Evolutionary conservation across 139 green algal species (phyloP), one percentile per base, ranked within the genome.

Genomic region (Coelastrella sp.): DNA sequence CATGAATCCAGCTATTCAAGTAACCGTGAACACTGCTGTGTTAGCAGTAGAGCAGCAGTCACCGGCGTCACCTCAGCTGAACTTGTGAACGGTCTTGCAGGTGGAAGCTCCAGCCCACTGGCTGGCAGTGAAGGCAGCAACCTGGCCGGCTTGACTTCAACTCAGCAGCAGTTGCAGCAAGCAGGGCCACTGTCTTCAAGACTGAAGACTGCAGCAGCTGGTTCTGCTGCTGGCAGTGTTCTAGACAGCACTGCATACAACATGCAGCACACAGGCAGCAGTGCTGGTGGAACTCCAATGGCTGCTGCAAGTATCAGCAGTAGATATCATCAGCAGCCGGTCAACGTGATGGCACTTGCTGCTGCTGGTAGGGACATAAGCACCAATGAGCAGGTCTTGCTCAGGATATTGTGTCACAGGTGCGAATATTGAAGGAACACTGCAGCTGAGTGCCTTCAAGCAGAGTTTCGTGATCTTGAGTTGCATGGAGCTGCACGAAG

Each of bases 351-450:
- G n/a, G 75, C 34, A 9, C 21, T 82, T 37, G 75, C 37, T 38
- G 75, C 75, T 30, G 75, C 53, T 37, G 75, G 51, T 21, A 53
- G 34, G 1, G 51, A 71, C 53, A 35, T 82, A 11, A 25, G 53
- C 53, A 57, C 34, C 53, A 27, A 32, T 37, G 75, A 82, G 53
- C 75, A 51, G 9, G 37, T 82, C 3, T 40, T 84, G 43, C 41
- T 84, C 40, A 74, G 27, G 41, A 60, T 84, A 21, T 27, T 84
- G n/a, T 74, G 60, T 15, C 78, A 84, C 62, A 84, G 78, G 78
- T 84, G 78, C 1, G 75, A 63, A 27, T 27, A 13, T 9, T 3
- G 45, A 23, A 21, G 45, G 45, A 11, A n/a, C n/a, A n/a, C n/a
- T n/a, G n/a, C n/a, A n/a, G n/a, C n/a, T n/a, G n/a, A n/a, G n/a